Percentiles rank a stretch among this genome's conserved stretches.
Conservation (phyloP, 768 basidiomycete species). For the Strobilomyces echinocephalus region DNA sequence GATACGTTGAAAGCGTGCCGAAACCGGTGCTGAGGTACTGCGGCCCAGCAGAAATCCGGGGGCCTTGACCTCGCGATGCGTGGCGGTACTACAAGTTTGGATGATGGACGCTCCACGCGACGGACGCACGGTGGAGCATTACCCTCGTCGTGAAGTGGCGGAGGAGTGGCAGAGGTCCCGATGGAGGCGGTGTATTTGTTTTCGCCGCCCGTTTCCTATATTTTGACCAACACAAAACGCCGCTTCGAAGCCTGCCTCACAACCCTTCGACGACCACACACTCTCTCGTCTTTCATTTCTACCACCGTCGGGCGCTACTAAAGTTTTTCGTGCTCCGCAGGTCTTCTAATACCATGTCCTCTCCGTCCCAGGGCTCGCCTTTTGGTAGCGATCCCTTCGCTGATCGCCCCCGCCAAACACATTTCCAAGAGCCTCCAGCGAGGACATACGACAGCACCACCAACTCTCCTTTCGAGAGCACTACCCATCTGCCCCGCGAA, state of each 20-base stretch:
- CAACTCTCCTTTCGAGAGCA: slow-evolving; percentile 53
- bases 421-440: slow-evolving; percentile 53
- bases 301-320: slow-evolving; percentile 10
- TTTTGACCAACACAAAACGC: slow-evolving; percentile 25
- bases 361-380: slow-evolving; percentile 29
- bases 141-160: slow-evolving; percentile 9
- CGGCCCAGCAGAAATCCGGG: slow-evolving; percentile 1
- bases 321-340: slow-evolving; percentile 8
- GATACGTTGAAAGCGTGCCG: background rate
- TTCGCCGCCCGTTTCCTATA: slow-evolving; percentile 28
- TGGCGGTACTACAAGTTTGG: background rate
- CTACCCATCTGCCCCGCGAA: slow-evolving; percentile 50
- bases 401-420: slow-evolving; percentile 58
- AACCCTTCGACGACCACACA: slow-evolving; percentile 17
- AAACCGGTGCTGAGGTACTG: slow-evolving; percentile 1
- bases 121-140: no score
- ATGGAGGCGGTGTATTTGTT: slow-evolving; percentile 28
- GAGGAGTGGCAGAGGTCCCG: slow-evolving; percentile 29
- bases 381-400: slow-evolving; percentile 63
- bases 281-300: slow-evolving; percentile 4
- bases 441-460: slow-evolving; percentile 38
- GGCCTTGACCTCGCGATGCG: background rate
- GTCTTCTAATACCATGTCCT: slow-evolving; percentile 21
- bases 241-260: slow-evolving; percentile 15
- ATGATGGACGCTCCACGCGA: no score